Evolutionary conservation across 805 yeast genomes (phyloP).

Genomic region (Candida awuae): DNA sequence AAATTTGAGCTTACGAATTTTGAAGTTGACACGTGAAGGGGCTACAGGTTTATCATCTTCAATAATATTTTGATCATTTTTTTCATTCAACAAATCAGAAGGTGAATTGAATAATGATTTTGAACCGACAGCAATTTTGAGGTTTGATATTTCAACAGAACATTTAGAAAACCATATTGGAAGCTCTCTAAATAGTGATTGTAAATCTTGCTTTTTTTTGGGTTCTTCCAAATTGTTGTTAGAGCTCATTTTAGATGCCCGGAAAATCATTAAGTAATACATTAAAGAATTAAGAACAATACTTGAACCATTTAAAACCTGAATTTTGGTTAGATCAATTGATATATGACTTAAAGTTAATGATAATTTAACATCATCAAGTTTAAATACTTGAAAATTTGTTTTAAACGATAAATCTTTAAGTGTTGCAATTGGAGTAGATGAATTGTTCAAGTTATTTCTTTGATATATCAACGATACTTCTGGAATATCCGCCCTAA

Average conservation of each 20-base stretch:
- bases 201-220: constrained; percentile 7
- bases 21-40: constrained; percentile 6
- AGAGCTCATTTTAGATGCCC: neutral
- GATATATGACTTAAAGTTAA: neutral
- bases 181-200: constrained; percentile 22
- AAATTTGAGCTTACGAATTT: constrained; percentile 1
- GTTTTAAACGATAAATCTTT: constrained; percentile 17
- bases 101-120: constrained; percentile 17
- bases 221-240: neutral
- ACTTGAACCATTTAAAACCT: constrained; percentile 22
- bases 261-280: neutral
- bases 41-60: constrained; percentile 1
- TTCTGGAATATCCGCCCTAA: constrained; percentile 19
- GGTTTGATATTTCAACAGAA: constrained; percentile 15
- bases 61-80: neutral
- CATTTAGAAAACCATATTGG: constrained; percentile 30
- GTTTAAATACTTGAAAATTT: neutral
- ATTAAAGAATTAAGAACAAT: constrained; percentile 5
- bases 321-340: constrained; percentile 24
- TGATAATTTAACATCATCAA: neutral
- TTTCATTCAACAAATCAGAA: constrained; percentile 9
- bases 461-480: constrained; percentile 16
- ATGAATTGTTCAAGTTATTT: constrained; percentile 6
- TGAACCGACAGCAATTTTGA: constrained; percentile 14
- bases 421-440: constrained; percentile 6